phyloP scores from a whole-genome alignment of 108 stramenopile species.

The Tribonema minus region DNA sequence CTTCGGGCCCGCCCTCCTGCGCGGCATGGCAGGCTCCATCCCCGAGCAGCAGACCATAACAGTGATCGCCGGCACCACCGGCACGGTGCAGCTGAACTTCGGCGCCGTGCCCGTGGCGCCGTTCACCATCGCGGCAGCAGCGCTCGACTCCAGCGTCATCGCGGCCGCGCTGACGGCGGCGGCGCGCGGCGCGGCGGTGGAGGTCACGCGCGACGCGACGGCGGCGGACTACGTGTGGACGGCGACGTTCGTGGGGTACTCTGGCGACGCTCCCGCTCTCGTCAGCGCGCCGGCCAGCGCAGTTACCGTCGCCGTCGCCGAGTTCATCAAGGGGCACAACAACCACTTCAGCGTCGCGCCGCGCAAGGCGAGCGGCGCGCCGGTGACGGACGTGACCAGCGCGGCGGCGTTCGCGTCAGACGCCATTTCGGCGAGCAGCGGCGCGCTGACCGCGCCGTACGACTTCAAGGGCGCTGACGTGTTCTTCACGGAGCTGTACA shows the following conservation, averaged over 20 bases:
- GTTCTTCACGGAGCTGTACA: constrained; percentile 74
- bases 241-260: constrained; percentile 63
- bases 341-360: constrained; percentile 79
- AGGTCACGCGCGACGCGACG: constrained; percentile 59
- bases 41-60: constrained; percentile 67
- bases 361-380: constrained; percentile 65
- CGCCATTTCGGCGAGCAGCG: constrained; percentile 52
- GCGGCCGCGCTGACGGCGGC: not conserved
- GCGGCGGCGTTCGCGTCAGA: constrained; percentile 58
- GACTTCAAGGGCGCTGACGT: constrained; percentile 57
- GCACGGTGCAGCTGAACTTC: not conserved
- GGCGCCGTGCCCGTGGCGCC: not conserved
- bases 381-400: constrained; percentile 62
- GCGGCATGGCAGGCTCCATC: constrained; percentile 72
- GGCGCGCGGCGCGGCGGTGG: constrained; percentile 24
- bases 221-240: constrained; percentile 57
- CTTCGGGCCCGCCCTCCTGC: constrained; percentile 59
- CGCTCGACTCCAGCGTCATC: not conserved
- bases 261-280: constrained; percentile 66
- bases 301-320: not conserved
- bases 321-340: constrained; percentile 61
- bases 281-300: no score
- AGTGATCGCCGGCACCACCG: constrained; percentile 10
- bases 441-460: constrained; percentile 53
- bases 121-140: not conserved